Conservation (phyloP, 78 protist genomes). For the Capsaspora owczarzaki region DNA sequence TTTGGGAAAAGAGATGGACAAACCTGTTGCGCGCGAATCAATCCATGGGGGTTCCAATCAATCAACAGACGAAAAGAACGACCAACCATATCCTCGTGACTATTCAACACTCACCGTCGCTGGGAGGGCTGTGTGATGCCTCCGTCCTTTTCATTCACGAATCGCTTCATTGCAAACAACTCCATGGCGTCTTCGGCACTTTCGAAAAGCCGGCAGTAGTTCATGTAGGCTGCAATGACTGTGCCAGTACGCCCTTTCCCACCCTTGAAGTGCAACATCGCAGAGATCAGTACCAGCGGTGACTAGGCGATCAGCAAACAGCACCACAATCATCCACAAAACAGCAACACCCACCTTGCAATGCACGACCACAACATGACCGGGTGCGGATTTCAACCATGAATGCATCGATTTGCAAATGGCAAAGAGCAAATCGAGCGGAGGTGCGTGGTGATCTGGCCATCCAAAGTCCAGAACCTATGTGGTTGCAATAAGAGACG, state of each 20-base stretch:
- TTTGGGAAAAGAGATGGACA: not conserved
- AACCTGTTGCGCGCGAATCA: not conserved
- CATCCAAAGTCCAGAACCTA: conserved; percentile 55
- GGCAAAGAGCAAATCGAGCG: conserved; percentile 43
- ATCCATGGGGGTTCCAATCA: not conserved
- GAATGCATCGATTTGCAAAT: conserved; percentile 39
- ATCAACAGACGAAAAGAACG: not conserved
- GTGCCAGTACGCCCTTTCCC: conserved; percentile 12
- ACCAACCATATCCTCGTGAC: not conserved
- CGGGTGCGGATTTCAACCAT: conserved; percentile 43
- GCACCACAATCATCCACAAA: conserved; percentile 49
- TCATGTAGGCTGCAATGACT: not conserved
- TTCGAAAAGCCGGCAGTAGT: not conserved
- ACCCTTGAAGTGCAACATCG: conserved; percentile 72
- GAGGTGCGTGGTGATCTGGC: conserved; percentile 86
- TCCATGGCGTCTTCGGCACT: conserved; percentile 4
- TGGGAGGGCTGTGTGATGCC: conserved; percentile 15
- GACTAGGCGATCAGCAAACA: conserved; percentile 6
- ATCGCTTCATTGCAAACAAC: not conserved
- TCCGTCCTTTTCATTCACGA: not conserved
- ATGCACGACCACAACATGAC: conserved; percentile 74
- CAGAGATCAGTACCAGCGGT: not conserved
- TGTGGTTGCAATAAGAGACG: not conserved
- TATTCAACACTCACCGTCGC: not conserved
- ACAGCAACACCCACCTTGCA: conserved; percentile 65